phyloP scores from a whole-genome alignment of 371 early-diverging fungal species.

The Batkoa obscura region DNA sequence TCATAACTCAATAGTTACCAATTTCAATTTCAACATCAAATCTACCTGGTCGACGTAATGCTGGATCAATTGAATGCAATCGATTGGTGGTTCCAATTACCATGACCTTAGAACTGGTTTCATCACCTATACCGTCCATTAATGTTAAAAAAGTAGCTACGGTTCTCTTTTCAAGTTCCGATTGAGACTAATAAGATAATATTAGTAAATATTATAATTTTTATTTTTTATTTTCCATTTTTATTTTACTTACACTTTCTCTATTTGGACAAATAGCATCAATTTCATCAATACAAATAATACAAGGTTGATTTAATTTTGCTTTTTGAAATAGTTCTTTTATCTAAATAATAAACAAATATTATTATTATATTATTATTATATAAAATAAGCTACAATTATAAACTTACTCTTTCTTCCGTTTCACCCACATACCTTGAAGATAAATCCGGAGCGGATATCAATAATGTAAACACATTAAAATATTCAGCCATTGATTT shows the following conservation, averaged over 20 bases:
- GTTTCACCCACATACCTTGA: conserved; percentile 87
- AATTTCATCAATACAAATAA: conserved; percentile 97
- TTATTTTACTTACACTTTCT: background rate
- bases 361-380: no score
- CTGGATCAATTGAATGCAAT: conserved; percentile 94
- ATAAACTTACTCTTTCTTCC: conserved; percentile 64
- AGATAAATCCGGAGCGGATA: conserved; percentile 80
- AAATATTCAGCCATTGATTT: conserved; percentile 26
- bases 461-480: conserved; percentile 8
- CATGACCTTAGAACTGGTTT: conserved; percentile 44
- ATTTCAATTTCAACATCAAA: conserved; percentile 12
- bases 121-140: conserved; percentile 90
- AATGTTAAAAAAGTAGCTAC: conserved; percentile 94
- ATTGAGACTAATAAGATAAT: conserved; percentile 47
- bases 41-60: conserved; percentile 92
- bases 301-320: conserved; percentile 81
- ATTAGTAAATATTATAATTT: conserved; percentile 11
- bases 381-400: conserved; percentile 55
- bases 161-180: conserved; percentile 60
- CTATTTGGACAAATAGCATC: no score
- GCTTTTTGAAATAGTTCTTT: conserved; percentile 89
- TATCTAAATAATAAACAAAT: no score
- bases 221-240: background rate
- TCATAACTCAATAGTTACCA: background rate
- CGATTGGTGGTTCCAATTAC: conserved; percentile 97